These are phyloP conservation scores for Phytopythium boreale DNA, from an alignment of 352 stramenopile species.

Conservation along the genomic window DNA sequence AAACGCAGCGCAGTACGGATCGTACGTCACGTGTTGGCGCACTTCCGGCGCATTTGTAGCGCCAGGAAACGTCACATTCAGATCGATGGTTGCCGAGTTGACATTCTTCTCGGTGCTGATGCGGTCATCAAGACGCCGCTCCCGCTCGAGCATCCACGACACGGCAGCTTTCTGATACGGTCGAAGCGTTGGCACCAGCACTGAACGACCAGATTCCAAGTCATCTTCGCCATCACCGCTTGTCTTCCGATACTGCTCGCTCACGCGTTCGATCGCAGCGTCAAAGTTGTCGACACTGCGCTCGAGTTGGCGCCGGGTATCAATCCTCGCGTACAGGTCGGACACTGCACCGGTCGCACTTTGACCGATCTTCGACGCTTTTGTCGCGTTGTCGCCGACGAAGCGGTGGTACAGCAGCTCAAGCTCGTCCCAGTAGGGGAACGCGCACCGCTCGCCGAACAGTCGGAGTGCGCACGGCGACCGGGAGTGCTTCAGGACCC, in stretches of 20 bases:
- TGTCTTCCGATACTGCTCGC: neutral
- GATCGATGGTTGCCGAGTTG: neutral
- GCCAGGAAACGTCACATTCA: constrained; percentile 18
- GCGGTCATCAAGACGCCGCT: constrained; percentile 44
- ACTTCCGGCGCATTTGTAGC: neutral
- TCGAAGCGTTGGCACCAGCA: constrained; percentile 87
- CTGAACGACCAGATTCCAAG: neutral
- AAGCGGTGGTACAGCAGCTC: constrained; percentile 37
- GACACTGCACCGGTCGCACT: constrained; percentile 37
- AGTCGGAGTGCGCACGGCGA: neutral
- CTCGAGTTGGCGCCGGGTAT: constrained; percentile 31
- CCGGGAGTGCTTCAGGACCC: constrained; percentile 34
- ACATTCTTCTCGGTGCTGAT: neutral
- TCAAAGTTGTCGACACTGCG: constrained; percentile 27
- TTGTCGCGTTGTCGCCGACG: constrained; percentile 12
- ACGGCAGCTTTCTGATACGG: constrained; percentile 97
- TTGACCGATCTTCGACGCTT: constrained; percentile 11
- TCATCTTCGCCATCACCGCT: neutral
- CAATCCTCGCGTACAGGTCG: constrained; percentile 58
- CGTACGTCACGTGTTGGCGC: constrained; percentile 16
- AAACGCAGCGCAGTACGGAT: constrained; percentile 38
- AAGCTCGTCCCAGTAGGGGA: constrained; percentile 53
- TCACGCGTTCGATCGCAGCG: constrained; percentile 1
- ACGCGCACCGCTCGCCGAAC: constrained; percentile 24
- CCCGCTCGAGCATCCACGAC: constrained; percentile 92